Base-by-base conservation (phyloP, 208 protist species). In the Leishmania amazonensis region DNA sequence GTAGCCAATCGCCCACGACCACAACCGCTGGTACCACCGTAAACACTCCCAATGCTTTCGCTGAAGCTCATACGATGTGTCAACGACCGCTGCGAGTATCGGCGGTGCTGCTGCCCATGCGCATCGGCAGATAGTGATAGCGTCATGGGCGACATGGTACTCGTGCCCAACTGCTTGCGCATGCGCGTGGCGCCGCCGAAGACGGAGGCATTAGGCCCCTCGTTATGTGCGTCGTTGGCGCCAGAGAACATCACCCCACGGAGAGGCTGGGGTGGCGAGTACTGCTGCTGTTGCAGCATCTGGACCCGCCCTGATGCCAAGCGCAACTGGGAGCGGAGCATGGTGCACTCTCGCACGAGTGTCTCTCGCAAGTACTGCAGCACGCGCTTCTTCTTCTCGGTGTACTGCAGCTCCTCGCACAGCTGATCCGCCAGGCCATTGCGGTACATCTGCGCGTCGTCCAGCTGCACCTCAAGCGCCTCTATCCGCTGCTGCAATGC, bases 361-460 rank as follows among this genome's bases (percentile, higher is more conserved):
- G 93, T 97, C 51, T 92, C 88, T 54, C 95, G 92, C 47, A 98
- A 82, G 87, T 98, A 96, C 68, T 96, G 83, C 17, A 98, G 62
- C 19, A 97, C 89, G 54, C 83, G 85, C 35, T 83, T 81, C 79
- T 91, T 91, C 42, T 87, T 82, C 21, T 90, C 85, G 2, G 85
- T 88, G 81, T 96, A 94, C 76, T 82, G 82, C 28, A 70, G 81
- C 81, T 96, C 93, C 53, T 95, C 87, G 17, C 80, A 75, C 21
- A 96, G 81, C 85, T 96, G 77, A 42, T 87, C 74, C 0, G 80
- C 60, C 68, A 95, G 81, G 7, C 75, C 64, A 35, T 70, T 80
- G 67, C 86, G 78, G n/a, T 87, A 71, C 40, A 82, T 82, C 49
- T 87, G 76, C 35, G 74, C 79, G 68, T 98, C 93, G 31, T 87